A percentile compares a stretch with the other conserved stretches of the same genome.
These are phyloP conservation scores for Leucocoprinus sp. DNA, from an alignment of 768 basidiomycete species.

Conservation along the genomic window DNA sequence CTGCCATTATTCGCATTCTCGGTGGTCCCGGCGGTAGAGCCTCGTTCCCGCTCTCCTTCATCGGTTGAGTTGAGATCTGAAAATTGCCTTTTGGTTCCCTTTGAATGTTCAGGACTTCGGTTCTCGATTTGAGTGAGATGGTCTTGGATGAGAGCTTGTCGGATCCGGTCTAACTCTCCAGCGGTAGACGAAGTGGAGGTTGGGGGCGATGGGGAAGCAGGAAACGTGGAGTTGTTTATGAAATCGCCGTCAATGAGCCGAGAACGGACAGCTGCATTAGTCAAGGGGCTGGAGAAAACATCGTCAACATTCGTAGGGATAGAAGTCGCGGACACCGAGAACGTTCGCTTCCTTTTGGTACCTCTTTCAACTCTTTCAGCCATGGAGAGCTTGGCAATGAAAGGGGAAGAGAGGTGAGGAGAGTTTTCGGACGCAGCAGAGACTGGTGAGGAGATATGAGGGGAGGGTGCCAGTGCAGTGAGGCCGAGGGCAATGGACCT, in stretches of 20 bases:
- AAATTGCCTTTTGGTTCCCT: slow-evolving; percentile 43
- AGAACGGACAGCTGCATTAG: background rate
- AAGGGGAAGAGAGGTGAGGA: slow-evolving; percentile 37
- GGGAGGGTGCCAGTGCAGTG: slow-evolving; percentile 11
- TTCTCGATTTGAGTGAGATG: slow-evolving; percentile 44
- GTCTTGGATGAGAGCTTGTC: slow-evolving; percentile 43
- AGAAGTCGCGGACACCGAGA: slow-evolving; percentile 7
- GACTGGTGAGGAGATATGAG: slow-evolving; percentile 22
- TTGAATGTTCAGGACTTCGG: slow-evolving; percentile 65
- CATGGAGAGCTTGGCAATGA: slow-evolving; percentile 31
- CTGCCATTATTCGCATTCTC: slow-evolving; percentile 69
- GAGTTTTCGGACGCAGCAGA: slow-evolving; percentile 21
- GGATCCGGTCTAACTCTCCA: slow-evolving; percentile 55
- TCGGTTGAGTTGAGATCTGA: slow-evolving; percentile 32
- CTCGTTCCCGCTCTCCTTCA: slow-evolving; percentile 22
- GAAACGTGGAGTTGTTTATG: slow-evolving; percentile 16
- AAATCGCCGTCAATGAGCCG: slow-evolving; percentile 10
- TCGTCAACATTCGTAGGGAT: slow-evolving; percentile 18
- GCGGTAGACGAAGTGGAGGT: slow-evolving; percentile 25
- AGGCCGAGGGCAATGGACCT: background rate
- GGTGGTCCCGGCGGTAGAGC: slow-evolving; percentile 45
- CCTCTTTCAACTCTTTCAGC: slow-evolving; percentile 15
- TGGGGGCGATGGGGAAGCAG: slow-evolving; percentile 18
- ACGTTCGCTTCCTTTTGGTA: slow-evolving; percentile 14
- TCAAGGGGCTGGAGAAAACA: slow-evolving; percentile 18